Conservation (phyloP, 495 filamentous ascomycete genomes). For the Saxophila tyrrhenica region DNA sequence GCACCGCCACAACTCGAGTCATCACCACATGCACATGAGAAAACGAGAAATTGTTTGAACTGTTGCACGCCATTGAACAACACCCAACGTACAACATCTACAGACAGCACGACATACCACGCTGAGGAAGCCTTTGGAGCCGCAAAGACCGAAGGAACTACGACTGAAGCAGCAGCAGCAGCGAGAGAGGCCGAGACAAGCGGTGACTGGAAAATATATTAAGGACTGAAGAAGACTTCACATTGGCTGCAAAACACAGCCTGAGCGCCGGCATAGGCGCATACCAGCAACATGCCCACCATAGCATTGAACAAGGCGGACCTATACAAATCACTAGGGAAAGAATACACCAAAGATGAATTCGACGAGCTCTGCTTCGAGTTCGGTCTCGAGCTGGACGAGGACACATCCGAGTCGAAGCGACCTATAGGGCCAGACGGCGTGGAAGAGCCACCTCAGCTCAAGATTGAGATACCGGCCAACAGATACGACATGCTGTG, state of each 20-base stretch:
- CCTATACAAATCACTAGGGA: slow-evolving; percentile 83
- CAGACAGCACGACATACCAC: too few species aligned
- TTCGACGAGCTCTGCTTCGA: slow-evolving; percentile 98
- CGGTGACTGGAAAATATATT: background rate
- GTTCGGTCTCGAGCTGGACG: slow-evolving; percentile 94
- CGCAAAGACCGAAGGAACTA: background rate
- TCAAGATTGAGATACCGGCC: slow-evolving; percentile 97
- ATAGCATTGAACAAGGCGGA: slow-evolving; percentile 90
- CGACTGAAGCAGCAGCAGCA: background rate
- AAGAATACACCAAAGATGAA: slow-evolving; percentile 81
- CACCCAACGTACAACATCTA: too few species aligned
- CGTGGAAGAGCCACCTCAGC: slow-evolving; percentile 75
- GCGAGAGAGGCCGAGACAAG: background rate
- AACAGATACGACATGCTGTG: slow-evolving; percentile 98
- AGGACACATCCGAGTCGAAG: slow-evolving; percentile 72
- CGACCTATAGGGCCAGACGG: slow-evolving; percentile 58
- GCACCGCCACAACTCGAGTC: too few species aligned
- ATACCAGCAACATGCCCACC: slow-evolving; percentile 59
- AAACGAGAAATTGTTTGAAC: too few species aligned
- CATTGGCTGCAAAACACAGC: background rate
- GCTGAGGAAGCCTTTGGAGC: background rate
- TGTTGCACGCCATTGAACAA: too few species aligned
- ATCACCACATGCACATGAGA: too few species aligned
- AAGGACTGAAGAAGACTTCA: background rate
- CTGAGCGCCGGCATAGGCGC: slow-evolving; percentile 7